A percentile compares a stretch with the other conserved stretches of the same genome.
Conservation (phyloP, 176 grass and related monocot species). For the Tuctoria greenei region DNA sequence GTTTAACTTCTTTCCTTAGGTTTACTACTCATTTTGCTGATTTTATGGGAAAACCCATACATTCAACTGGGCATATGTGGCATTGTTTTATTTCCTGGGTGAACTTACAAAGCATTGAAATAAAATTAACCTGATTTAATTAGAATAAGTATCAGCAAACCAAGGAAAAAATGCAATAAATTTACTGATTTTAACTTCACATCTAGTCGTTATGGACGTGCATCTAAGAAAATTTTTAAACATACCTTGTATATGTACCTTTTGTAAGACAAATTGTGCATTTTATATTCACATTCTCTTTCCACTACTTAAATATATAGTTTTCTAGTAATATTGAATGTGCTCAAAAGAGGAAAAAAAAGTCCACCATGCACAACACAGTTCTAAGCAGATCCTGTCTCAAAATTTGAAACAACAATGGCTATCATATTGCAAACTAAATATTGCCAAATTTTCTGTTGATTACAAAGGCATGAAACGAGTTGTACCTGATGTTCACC, state of each 20-base stretch:
- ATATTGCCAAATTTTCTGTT: not conserved
- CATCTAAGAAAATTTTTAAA: not conserved
- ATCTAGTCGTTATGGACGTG: too few relatives aligned
- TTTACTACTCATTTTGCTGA: not conserved
- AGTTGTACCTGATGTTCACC: constrained; percentile 56
- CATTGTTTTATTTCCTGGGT: not conserved
- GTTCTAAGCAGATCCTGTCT: not conserved
- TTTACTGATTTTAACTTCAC: not conserved
- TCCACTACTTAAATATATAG: not conserved
- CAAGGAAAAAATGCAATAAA: not conserved
- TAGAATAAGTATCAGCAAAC: not conserved
- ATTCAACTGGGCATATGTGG: not conserved
- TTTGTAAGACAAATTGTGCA: not conserved
- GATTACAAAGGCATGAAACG: not conserved
- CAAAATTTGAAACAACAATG: not conserved
- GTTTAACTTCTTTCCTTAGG: not conserved
- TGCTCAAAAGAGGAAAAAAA: too few relatives aligned
- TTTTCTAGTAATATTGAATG: too few relatives aligned
- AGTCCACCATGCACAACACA: not conserved
- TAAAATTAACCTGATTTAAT: not conserved
- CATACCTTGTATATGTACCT: not conserved
- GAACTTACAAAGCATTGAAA: not conserved
- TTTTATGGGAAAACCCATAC: not conserved
- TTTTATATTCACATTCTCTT: not conserved
- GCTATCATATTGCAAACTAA: not conserved